Evolutionary conservation across 257 asterid species (phyloP).

Genomic region (Solanum appendiculatum): DNA sequence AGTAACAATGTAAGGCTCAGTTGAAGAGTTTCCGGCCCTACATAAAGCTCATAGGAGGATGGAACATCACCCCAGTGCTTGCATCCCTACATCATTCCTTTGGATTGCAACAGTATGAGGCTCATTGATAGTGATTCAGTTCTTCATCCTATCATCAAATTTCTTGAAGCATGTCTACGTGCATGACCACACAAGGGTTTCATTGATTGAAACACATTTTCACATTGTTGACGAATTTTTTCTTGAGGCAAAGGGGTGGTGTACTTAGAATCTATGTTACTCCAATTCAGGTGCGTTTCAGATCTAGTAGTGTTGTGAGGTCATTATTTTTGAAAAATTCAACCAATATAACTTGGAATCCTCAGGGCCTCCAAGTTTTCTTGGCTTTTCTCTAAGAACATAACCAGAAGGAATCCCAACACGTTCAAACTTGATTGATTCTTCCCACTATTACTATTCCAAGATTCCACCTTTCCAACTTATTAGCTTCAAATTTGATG

Average conservation of each 20-base stretch:
- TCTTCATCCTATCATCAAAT: constrained; percentile 76
- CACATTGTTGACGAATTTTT: constrained; percentile 74
- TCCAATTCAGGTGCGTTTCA: background rate
- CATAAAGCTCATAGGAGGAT: constrained; percentile 14
- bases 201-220: constrained; percentile 74
- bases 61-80: constrained; percentile 15
- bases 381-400: constrained; percentile 72
- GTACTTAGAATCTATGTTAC: background rate
- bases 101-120: constrained; percentile 56
- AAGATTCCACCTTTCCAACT: constrained; percentile 18
- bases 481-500: constrained; percentile 36
- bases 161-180: constrained; percentile 74
- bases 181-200: constrained; percentile 33
- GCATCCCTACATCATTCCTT: constrained; percentile 64
- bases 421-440: background rate
- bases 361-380: constrained; percentile 63
- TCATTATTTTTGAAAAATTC: background rate
- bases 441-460: constrained; percentile 1
- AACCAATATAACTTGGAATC: constrained; percentile 4
- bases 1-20: constrained; percentile 2
- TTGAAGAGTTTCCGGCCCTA: background rate
- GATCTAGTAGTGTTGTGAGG: too few species aligned
- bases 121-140: constrained; percentile 90
- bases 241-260: constrained; percentile 30
- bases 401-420: constrained; percentile 37